phyloP scores from a whole-genome alignment of 2,329 filamentous ascomycete species.

The Paraphaeosphaeria sporulosa region DNA sequence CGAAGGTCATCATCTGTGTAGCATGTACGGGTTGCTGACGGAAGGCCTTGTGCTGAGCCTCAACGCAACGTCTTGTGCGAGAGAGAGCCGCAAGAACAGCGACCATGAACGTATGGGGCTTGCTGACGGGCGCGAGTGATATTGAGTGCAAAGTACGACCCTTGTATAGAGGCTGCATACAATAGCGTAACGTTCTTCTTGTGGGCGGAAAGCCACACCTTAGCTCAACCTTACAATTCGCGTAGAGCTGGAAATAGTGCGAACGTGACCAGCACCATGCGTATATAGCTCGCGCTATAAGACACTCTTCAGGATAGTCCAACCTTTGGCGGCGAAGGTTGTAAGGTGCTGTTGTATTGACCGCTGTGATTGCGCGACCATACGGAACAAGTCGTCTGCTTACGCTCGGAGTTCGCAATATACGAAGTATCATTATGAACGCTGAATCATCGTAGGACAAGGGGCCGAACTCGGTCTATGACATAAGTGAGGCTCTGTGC shows the following conservation, averaged over 20 bases:
- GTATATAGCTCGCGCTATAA: constrained; percentile 4
- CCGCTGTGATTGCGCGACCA: not conserved
- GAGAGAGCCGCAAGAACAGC: not conserved
- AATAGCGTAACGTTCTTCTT: not conserved
- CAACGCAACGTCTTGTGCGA: not conserved
- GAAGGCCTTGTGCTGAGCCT: not conserved
- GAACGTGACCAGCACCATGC: not conserved
- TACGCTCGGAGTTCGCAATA: not conserved
- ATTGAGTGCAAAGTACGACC: not conserved
- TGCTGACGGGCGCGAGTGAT: not conserved
- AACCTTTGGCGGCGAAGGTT: not conserved
- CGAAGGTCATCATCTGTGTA: not conserved
- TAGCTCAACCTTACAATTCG: not conserved
- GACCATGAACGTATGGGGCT: not conserved
- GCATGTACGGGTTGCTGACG: not conserved
- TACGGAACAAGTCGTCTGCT: not conserved
- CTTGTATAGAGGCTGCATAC: not conserved
- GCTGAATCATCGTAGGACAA: constrained; percentile 9
- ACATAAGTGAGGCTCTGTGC: not conserved
- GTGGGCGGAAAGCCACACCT: not conserved
- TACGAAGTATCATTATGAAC: not conserved
- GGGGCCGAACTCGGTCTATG: not conserved
- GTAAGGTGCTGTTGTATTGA: constrained; percentile 1
- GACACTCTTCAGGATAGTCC: not conserved
- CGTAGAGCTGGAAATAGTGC: not conserved